Conservation (phyloP, 2,329 filamentous ascomycete species). For the Botrytis pseudocinerea region DNA sequence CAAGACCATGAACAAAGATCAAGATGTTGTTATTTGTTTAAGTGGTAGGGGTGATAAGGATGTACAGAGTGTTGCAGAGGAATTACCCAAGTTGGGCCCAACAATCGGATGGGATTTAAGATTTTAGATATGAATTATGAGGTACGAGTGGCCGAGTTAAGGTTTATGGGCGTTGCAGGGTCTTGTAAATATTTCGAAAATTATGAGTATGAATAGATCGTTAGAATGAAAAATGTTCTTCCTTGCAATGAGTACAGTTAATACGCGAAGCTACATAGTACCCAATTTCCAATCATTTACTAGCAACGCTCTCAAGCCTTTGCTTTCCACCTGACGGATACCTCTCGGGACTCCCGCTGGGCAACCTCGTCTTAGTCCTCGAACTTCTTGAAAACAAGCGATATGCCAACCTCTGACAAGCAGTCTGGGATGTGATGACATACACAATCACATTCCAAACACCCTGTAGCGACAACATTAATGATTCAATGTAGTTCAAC, state of each 20-base stretch:
- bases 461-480: slow-evolving; percentile 56
- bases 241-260: not conserved
- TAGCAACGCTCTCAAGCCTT: slow-evolving; percentile 24
- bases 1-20: slow-evolving; percentile 84
- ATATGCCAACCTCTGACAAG: slow-evolving; percentile 18
- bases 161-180: not conserved
- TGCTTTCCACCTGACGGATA: slow-evolving; percentile 22
- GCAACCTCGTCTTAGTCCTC: slow-evolving; percentile 11
- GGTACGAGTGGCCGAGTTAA: not conserved
- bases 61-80: slow-evolving; percentile 95
- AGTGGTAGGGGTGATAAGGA: slow-evolving; percentile 97
- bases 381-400: slow-evolving; percentile 12
- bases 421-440: slow-evolving; percentile 62
- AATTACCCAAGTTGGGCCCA: slow-evolving; percentile 83
- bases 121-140: slow-evolving; percentile 48
- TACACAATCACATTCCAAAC: slow-evolving; percentile 83
- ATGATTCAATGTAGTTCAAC: slow-evolving; percentile 24
- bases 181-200: slow-evolving; percentile 12
- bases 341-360: slow-evolving; percentile 12
- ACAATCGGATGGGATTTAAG: slow-evolving; percentile 76
- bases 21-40: slow-evolving; percentile 92
- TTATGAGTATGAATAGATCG: not conserved
- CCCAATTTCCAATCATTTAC: slow-evolving; percentile 2
- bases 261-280: not conserved
- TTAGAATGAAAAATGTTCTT: not conserved